Evolutionary conservation across 176 grass and related monocot species (phyloP).

Genomic region (Phyllostachys edulis): DNA sequence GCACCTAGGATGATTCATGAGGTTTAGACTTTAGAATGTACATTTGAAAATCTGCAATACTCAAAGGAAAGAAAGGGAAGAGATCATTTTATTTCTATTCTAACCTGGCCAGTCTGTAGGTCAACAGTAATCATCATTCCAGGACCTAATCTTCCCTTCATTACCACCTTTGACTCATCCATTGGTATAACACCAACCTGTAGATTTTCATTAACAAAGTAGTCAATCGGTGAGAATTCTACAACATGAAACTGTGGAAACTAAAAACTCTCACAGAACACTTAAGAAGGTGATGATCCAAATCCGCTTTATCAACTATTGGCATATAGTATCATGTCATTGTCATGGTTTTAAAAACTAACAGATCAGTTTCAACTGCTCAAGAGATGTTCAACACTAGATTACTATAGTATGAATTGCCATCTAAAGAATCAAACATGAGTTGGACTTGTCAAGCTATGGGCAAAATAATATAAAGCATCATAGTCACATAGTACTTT

Average conservation of each 20-base stretch:
- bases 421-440: not conserved
- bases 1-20: conserved; percentile 61
- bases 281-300: conserved; percentile 9
- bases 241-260: conserved; percentile 21
- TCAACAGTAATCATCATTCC: conserved; percentile 99
- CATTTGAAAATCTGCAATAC: conserved; percentile 16
- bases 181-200: conserved; percentile 99
- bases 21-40: conserved; percentile 40
- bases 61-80: conserved; percentile 17
- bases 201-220: conserved; percentile 35
- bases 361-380: conserved; percentile 24
- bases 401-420: not conserved
- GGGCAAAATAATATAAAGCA: conserved; percentile 5
- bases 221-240: conserved; percentile 23
- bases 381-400: conserved; percentile 27
- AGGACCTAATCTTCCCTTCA: conserved; percentile 95
- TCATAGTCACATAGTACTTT: too few species aligned
- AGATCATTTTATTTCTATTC: conserved; percentile 22
- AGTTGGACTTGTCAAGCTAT: conserved; percentile 6
- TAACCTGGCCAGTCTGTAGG: conserved; percentile 86
- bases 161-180: conserved; percentile 97
- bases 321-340: conserved; percentile 29
- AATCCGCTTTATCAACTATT: conserved; percentile 38
- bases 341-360: conserved; percentile 26
- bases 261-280: not conserved